A percentile compares a stretch with the other conserved stretches of the same genome.
These are phyloP conservation scores for Carpinus fangiana DNA, from an alignment of 306 rosid species.

Conservation along the genomic window DNA sequence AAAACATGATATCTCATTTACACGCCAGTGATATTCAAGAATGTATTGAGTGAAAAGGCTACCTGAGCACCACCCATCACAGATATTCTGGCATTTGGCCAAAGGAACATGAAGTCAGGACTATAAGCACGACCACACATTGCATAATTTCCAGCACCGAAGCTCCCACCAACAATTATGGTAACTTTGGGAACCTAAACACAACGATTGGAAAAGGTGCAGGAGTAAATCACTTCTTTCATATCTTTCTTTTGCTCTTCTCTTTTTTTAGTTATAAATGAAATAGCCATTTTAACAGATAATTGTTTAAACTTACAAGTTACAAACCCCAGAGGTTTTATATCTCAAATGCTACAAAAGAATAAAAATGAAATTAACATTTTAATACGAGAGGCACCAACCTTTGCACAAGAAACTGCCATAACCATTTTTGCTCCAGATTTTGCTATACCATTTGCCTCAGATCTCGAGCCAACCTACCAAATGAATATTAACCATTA, in stretches of 20 bases:
- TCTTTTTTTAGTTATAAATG: neutral
- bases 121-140: conserved; percentile 99
- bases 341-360: neutral
- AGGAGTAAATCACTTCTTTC: conserved; percentile 10
- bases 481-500: conserved; percentile 20
- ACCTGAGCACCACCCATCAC: conserved; percentile 99
- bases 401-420: conserved; percentile 99
- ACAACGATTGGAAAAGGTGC: conserved; percentile 21
- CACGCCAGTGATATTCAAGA: neutral
- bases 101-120: conserved; percentile 90
- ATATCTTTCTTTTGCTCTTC: neutral
- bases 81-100: conserved; percentile 96
- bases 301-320: neutral
- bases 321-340: neutral
- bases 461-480: conserved; percentile 95
- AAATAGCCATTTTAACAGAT: neutral
- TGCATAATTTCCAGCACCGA: conserved; percentile 97
- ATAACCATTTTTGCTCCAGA: conserved; percentile 98
- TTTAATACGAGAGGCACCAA: conserved; percentile 25
- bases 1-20: neutral
- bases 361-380: neutral
- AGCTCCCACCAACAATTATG: conserved; percentile 92
- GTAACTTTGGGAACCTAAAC: conserved; percentile 91
- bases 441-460: conserved; percentile 94
- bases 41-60: conserved; percentile 9